Base-by-base conservation (phyloP, 75 land plant genomes). In the Pseudotsuga menziesii region DNA sequence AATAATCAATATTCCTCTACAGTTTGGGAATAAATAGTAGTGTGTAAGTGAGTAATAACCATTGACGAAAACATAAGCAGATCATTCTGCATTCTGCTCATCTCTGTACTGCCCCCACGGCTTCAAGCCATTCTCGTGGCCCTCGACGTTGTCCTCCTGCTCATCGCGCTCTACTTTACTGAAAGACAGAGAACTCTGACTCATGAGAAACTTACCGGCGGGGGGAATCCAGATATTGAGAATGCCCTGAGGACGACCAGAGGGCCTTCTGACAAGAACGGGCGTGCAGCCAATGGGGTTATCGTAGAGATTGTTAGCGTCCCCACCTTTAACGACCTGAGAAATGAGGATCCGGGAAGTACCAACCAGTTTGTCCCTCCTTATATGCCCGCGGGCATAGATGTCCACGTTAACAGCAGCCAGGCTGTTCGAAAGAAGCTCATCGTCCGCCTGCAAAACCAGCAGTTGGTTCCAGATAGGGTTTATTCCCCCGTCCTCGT, bases 151-250 rank as follows among this genome's bases (percentile, higher is more conserved):
- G 8, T 44, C 48, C 48, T 44, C 48, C 48, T 44, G 48, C 2
- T 22, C 63, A 20, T 20, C 26, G 2, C 20, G 8, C 8, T 74
- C 58, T 17, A 25, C 26, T 74, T 4, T 56, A 17, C 77, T 58
- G 27, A 75, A 78, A 13, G 77, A 75, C 63, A 78, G 70, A 19
- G 84, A 82, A 39, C 67, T 58, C 58, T 77, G 36, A 29, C 72
- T 76, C 32, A 77, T 20, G 25, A 82, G 73, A 75, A 82, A 82
- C 64, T 75, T 63, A 41, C 85, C 85, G 7, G 85, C 56, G 14
- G 85, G 85, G 13, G 85, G 82, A 26, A 84, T 77, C 85, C 85
- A 84, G 41, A 78, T 17, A 66, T 80, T 80, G 52, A 85, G 64
- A 22, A 73, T 39, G 73, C 87, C 87, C 32, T 85, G 87, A 22